A percentile compares a stretch with the other conserved stretches of the same genome.
Evolutionary conservation across 768 basidiomycete genomes (phyloP).

Genomic region (Tylopilus plumbeoviolaceoides): DNA sequence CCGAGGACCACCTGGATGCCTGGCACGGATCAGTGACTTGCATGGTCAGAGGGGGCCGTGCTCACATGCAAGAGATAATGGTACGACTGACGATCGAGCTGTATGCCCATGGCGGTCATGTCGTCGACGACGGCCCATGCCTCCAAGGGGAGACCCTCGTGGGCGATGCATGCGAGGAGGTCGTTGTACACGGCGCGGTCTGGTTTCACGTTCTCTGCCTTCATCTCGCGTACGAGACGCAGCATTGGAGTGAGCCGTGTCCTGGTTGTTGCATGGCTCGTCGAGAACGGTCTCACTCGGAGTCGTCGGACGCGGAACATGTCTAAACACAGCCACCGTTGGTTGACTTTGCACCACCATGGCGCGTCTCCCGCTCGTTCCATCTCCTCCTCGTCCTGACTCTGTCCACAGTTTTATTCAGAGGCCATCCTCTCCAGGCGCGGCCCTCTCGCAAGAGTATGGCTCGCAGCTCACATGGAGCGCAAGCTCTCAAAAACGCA

Average conservation of each 20-base stretch:
- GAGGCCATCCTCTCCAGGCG: conserved; percentile 92
- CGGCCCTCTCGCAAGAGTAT: conserved; percentile 93
- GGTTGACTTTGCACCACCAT: conserved; percentile 20
- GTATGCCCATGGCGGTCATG: conserved; percentile 51
- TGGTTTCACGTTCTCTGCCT: conserved; percentile 47
- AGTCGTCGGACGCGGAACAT: conserved; percentile 8
- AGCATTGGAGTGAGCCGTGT: too few relatives aligned
- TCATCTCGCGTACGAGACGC: conserved; percentile 41
- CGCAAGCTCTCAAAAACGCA: conserved; percentile 95
- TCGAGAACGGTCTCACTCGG: neutral
- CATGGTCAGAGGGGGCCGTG: conserved; percentile 2
- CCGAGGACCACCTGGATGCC: conserved; percentile 42
- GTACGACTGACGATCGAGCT: conserved; percentile 49
- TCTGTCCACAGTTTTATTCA: conserved; percentile 58
- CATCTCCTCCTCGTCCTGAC: neutral
- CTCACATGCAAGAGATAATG: conserved; percentile 58
- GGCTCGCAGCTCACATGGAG: conserved; percentile 99
- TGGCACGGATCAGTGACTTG: conserved; percentile 24
- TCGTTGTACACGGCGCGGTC: conserved; percentile 53
- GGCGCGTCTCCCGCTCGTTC: conserved; percentile 14
- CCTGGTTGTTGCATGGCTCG: conserved; percentile 6
- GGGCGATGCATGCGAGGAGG: conserved; percentile 48
- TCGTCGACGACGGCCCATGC: conserved; percentile 67
- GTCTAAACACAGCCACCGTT: conserved; percentile 23
- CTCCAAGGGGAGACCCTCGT: conserved; percentile 42